Percentiles rank a stretch among this genome's conserved stretches.
phyloP scores from a whole-genome alignment of 257 asterid species.

The Fraxinus quadrangulata region DNA sequence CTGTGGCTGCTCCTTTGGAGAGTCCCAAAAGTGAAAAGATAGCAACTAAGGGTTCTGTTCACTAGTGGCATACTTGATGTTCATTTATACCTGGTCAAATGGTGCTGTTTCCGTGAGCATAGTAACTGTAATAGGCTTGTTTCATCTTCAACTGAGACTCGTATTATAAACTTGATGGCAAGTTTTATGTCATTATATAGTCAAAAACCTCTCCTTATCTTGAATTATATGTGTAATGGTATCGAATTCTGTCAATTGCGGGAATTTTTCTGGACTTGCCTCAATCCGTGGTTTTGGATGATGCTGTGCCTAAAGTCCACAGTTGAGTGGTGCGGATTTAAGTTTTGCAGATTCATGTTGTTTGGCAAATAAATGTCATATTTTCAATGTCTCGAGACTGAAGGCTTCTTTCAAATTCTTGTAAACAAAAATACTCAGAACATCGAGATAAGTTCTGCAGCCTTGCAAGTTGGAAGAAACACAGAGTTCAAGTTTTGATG shows the following conservation, averaged over 20 bases:
- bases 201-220: background rate
- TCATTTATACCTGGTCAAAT: background rate
- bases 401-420: too few species aligned
- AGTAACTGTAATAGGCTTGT: background rate
- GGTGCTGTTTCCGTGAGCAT: background rate
- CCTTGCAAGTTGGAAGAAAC: too few species aligned
- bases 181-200: background rate
- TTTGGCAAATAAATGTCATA: too few species aligned
- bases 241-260: background rate
- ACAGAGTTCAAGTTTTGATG: too few species aligned
- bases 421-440: too few species aligned
- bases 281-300: background rate
- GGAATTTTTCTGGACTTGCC: background rate
- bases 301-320: background rate
- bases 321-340: background rate
- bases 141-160: background rate
- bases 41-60: constrained; percentile 3
- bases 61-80: constrained; percentile 1
- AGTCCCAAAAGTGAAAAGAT: constrained; percentile 11
- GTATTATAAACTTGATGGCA: background rate
- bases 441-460: too few species aligned
- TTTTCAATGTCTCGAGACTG: too few species aligned
- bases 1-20: constrained; percentile 16
- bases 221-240: background rate
- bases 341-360: background rate